phyloP scores from a whole-genome alignment of 2,329 filamentous ascomycete species.

The Xylaria sp. region DNA sequence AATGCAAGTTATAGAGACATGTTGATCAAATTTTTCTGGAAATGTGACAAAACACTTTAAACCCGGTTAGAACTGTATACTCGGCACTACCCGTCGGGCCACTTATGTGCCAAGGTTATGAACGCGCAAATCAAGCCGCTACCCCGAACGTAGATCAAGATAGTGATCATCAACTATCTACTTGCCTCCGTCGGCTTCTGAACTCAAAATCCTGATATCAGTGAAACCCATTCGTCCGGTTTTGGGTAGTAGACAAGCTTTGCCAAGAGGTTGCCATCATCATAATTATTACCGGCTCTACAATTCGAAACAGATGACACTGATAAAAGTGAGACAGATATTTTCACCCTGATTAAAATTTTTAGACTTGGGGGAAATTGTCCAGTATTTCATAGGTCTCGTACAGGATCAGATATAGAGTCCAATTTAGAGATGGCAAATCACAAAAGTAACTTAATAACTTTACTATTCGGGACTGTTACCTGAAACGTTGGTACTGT shows the following conservation, averaged over 20 bases:
- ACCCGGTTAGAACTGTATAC: conserved; percentile 6
- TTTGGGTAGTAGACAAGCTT: neutral
- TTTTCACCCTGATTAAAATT: neutral
- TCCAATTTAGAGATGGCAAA: neutral
- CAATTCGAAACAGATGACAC: neutral
- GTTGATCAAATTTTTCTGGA: neutral
- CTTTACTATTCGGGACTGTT: neutral
- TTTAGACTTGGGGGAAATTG: neutral
- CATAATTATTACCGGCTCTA: neutral
- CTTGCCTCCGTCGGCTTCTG: conserved; percentile 5
- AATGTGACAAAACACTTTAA: conserved; percentile 1
- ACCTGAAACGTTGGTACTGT: conserved; percentile 1
- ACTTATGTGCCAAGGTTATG: neutral
- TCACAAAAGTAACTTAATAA: neutral
- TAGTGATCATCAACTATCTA: neutral
- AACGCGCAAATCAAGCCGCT: conserved; percentile 2
- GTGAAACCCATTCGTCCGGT: neutral
- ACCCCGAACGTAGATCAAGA: neutral
- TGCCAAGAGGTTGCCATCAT: neutral
- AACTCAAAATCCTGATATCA: conserved; percentile 3
- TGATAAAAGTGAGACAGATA: neutral
- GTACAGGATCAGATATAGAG: neutral
- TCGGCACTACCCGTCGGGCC: conserved; percentile 1
- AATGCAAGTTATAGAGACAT: conserved; percentile 1
- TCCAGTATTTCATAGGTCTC: neutral